These are phyloP conservation scores for Candida pseudocylindracea DNA, from an alignment of 1,139 yeast species.

Conservation along the genomic window DNA sequence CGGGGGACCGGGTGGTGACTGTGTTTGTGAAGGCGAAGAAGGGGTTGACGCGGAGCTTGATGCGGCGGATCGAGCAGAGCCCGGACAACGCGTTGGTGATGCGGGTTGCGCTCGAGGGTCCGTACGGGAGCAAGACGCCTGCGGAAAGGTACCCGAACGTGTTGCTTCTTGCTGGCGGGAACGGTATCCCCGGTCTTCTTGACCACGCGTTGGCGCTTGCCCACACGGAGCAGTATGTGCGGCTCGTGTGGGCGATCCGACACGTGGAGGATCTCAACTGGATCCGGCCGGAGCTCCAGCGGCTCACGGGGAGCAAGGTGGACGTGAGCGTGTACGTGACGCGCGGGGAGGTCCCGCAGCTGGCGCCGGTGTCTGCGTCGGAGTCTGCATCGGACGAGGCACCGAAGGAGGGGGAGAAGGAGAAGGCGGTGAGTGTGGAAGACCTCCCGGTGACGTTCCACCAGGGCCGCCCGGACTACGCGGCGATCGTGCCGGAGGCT, in stretches of 20 bases:
- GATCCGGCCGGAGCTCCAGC: constrained; percentile 25
- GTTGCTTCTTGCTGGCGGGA: background rate
- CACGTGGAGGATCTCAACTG: constrained; percentile 20
- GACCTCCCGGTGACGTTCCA: too few relatives aligned
- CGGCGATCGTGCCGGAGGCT: too few relatives aligned
- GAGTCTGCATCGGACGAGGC: too few relatives aligned
- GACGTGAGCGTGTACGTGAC: constrained; percentile 21
- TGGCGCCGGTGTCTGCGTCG: too few relatives aligned
- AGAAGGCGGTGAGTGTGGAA: constrained; percentile 1
- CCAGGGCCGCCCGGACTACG: too few relatives aligned
- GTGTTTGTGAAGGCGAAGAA: too few relatives aligned
- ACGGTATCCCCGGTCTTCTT: constrained; percentile 25
- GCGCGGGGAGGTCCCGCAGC: constrained; percentile 6
- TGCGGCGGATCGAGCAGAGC: constrained; percentile 7
- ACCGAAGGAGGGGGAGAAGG: constrained; percentile 1
- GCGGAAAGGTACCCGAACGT: background rate
- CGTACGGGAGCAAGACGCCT: constrained; percentile 11
- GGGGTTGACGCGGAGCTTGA: too few relatives aligned
- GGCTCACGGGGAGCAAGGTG: constrained; percentile 10
- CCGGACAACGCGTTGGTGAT: constrained; percentile 9
- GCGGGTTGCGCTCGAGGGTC: constrained; percentile 21
- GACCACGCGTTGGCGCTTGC: constrained; percentile 13
- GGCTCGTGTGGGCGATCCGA: constrained; percentile 28
- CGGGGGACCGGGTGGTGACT: too few relatives aligned
- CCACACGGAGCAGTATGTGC: constrained; percentile 8